Evolutionary conservation across 768 basidiomycete species (phyloP), one percentile per base, ranked within the genome.

Genomic region (Cyathus striatus): DNA sequence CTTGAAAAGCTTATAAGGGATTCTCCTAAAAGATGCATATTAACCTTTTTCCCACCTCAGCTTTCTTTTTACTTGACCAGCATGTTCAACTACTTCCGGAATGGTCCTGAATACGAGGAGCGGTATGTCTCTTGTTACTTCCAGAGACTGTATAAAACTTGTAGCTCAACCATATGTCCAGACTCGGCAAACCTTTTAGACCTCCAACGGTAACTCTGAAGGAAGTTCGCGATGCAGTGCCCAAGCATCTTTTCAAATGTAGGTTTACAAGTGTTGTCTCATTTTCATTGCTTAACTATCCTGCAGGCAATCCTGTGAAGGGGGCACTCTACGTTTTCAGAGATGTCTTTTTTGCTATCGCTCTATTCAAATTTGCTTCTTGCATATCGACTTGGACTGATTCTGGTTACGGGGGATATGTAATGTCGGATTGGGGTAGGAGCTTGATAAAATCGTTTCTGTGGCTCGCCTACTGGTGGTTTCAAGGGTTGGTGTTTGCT

Each of bases 181-280:
- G 75, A 46, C 55, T 71, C 36, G 55, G 58, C 26, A 67, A 59
- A 47, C 70, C 75, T 4, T 81, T 77, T 53, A 55, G 56, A 16
- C 78, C 77, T 6, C 75, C 78, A 3, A 65, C 56, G 10, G 63
- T 70, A 13, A 73, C 72, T 1, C 56, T 79, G 33, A 78, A 77
- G 54, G 69, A 78, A 41, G 62, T 80, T 40, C 76, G 76, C 43
- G 70, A 75, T 46, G 75, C 72, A 3, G 76, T 79, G 16, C 77
- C 78, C 1, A 78, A 74, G 57, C 60, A 76, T 34, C 57, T 78
- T 6, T 59, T 76, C n/a, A 63, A 60, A 47, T 62, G 71, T 68
- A 60, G 52, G 62, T 43, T 14, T 17, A 14, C 25, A 25, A 18
- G 35, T 10, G 24, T 34, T 20, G 1, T 17, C 30, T n/a, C 24